Base-by-base conservation (phyloP, 352 stramenopile species). In the Pythium scleroteichum region DNA sequence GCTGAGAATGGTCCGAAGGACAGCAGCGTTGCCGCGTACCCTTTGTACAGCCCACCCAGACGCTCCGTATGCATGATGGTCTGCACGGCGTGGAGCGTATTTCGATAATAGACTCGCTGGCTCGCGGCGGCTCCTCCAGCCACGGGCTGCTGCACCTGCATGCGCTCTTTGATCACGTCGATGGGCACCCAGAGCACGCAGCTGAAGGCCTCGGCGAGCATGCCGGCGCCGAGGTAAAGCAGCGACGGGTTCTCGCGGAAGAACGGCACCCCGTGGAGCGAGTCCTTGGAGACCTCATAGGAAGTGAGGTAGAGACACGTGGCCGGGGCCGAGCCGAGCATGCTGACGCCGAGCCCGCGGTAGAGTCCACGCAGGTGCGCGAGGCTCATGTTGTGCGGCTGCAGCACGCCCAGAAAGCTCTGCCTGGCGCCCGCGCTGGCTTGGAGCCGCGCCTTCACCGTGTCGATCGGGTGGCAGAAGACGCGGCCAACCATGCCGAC, bases 121-220 rank as follows among this genome's bases (percentile, higher is more conserved):
- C 22, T 45, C 2, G 20, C 44, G 3, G 0, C 33, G 20, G 7
- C 20, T 9, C 32, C 44, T 0, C 57, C 58, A 9, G n/a, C 33
- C 3, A 59, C 22, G n/a, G 72, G 59, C 14, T 57, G 60, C 66
- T 98, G 95, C 24, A 99, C 92, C 85, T 99, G 97, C 79, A 99
- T 90, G 56, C 97, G 86, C 75, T 99, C 97, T 68, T 99, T 99
- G 32, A 99, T 87, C 33, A 99, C 97, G 67, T 99, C 97, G 27
- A 99, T 96, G n/a, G 97, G 97, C n/a, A 99, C 96, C 79, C 96
- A 99, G 19, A 99, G 75, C 29, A 99, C 83, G 66, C 97, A 99
- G 57, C 93, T 92, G 17, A 92, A 29, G 16, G 82, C 78, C 56
- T 94, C 85, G 2, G 85, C 85, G 7, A 86, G 38, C 74, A 94